phyloP scores from a whole-genome alignment of 306 rosid species.

The Quercus dentata region DNA sequence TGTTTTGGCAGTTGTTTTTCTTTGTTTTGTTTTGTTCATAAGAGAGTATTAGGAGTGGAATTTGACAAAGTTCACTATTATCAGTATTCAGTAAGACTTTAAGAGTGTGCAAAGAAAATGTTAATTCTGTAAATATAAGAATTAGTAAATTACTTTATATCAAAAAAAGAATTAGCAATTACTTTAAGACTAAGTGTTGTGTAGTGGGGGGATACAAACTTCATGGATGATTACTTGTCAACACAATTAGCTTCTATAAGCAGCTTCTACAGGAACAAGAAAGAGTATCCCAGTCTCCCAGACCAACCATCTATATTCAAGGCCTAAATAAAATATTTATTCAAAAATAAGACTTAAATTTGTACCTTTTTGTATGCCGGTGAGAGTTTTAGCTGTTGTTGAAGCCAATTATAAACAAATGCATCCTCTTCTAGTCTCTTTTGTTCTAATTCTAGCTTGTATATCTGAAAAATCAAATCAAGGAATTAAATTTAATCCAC shows the following conservation, averaged over 20 bases:
- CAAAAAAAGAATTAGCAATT: background rate
- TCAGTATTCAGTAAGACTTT: no score
- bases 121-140: background rate
- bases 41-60: background rate
- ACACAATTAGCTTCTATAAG: background rate
- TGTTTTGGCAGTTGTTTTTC: background rate
- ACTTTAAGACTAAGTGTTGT: background rate
- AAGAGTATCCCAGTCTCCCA: background rate
- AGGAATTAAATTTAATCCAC: slow-evolving; percentile 7
- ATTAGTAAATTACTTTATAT: background rate
- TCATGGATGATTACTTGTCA: background rate
- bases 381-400: slow-evolving; percentile 89
- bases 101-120: background rate
- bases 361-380: slow-evolving; percentile 89
- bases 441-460: slow-evolving; percentile 79
- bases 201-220: background rate
- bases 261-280: background rate
- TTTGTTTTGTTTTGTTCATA: background rate
- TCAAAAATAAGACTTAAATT: background rate
- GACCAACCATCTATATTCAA: background rate
- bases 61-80: background rate
- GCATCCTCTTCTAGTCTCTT: slow-evolving; percentile 90
- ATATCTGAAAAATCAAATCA: slow-evolving; percentile 53
- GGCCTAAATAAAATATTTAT: background rate
- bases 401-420: slow-evolving; percentile 81